phyloP scores from a whole-genome alignment of 441 rosid genomes.

The Hura crepitans region DNA sequence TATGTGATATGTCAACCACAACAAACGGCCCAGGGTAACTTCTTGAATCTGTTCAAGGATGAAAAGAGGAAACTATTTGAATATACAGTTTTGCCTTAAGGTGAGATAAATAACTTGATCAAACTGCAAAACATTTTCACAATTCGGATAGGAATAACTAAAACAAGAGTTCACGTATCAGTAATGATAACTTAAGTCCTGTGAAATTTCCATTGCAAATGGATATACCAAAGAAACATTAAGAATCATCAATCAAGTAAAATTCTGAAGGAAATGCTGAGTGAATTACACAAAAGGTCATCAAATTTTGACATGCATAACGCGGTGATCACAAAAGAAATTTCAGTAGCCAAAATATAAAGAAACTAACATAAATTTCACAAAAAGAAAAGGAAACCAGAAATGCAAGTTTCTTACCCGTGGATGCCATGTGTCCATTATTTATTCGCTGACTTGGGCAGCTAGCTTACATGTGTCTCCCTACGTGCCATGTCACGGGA shows the following conservation, averaged over 20 bases:
- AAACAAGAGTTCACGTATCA: not conserved
- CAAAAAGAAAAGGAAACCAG: too few relatives aligned
- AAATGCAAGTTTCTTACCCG: too few relatives aligned
- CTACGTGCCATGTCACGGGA: too few relatives aligned
- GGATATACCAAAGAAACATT: not conserved
- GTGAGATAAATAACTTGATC: not conserved
- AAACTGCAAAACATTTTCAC: not conserved
- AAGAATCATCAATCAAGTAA: not conserved
- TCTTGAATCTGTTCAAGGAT: conserved; percentile 61
- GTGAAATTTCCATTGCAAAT: not conserved
- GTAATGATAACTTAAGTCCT: not conserved
- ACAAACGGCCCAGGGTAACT: conserved; percentile 89
- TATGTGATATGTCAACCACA: conserved; percentile 67
- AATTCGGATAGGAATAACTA: conserved; percentile 4
- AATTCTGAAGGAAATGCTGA: not conserved
- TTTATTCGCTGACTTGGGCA: too few relatives aligned
- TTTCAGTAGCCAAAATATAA: too few relatives aligned
- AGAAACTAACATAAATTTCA: too few relatives aligned
- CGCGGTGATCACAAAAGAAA: too few relatives aligned
- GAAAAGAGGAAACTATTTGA: not conserved
- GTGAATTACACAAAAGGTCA: too few relatives aligned
- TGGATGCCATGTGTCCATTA: too few relatives aligned
- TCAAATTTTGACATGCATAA: too few relatives aligned
- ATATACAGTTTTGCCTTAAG: not conserved
- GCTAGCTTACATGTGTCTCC: too few relatives aligned